phyloP scores from a whole-genome alignment of 305 asterid species.

The Euphrasia arctica region DNA sequence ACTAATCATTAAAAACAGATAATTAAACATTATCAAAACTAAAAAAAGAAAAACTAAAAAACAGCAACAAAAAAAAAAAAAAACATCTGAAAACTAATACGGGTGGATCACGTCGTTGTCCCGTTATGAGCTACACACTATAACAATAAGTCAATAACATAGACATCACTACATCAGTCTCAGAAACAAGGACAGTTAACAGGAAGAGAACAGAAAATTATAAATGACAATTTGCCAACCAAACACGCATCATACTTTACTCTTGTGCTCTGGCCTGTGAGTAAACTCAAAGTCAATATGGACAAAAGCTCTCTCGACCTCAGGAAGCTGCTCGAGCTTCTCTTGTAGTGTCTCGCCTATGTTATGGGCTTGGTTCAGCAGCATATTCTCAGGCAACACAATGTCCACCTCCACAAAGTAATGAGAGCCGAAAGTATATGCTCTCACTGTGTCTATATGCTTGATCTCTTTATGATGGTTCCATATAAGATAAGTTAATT shows the following conservation, averaged over 20 bases:
- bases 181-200: neutral
- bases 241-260: conserved; percentile 29
- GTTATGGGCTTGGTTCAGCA: conserved; percentile 53
- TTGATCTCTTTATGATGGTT: conserved; percentile 57
- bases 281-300: conserved; percentile 64
- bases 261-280: conserved; percentile 62
- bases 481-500: conserved; percentile 83
- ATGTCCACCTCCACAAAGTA: conserved; percentile 77
- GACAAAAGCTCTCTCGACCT: conserved; percentile 67
- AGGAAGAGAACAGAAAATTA: neutral
- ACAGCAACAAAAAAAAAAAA: too few species aligned
- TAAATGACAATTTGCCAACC: neutral
- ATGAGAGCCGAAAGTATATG: conserved; percentile 61
- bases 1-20: too few species aligned
- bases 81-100: too few species aligned
- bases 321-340: conserved; percentile 60
- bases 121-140: too few species aligned
- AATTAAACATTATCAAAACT: too few species aligned
- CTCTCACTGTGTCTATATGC: conserved; percentile 71
- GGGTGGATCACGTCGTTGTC: too few species aligned
- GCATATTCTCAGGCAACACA: conserved; percentile 56
- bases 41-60: too few species aligned
- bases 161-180: neutral
- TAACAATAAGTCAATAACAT: too few species aligned
- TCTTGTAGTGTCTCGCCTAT: conserved; percentile 66